phyloP scores from a whole-genome alignment of 2,329 filamentous ascomycete genomes.

The Gnomoniopsis sp. region DNA sequence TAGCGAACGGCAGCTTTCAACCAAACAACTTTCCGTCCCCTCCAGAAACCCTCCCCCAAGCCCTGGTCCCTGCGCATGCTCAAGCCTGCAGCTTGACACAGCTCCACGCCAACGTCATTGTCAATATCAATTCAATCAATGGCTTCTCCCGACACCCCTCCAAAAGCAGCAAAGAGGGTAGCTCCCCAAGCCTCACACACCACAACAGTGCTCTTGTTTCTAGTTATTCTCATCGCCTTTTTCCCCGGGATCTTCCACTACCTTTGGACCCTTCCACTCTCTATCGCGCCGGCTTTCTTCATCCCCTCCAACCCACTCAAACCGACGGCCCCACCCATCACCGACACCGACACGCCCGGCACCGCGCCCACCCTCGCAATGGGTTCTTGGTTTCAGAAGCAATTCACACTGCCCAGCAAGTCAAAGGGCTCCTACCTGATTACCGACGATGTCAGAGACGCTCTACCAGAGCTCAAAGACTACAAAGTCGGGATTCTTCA shows the following conservation, averaged over 20 bases:
- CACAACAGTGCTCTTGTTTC: conserved; percentile 42
- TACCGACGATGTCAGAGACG: conserved; percentile 68
- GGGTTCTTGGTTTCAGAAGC: conserved; percentile 81
- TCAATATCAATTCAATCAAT: neutral
- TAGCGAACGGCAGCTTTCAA: neutral
- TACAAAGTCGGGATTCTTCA: conserved; percentile 87
- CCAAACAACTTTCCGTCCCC: no score
- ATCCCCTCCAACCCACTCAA: conserved; percentile 23
- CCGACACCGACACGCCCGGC: conserved; percentile 18
- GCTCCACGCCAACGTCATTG: conserved; percentile 17
- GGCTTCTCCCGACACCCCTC: neutral
- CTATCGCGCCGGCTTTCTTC: conserved; percentile 27
- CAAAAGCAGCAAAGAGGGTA: neutral
- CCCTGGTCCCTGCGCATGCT: neutral
- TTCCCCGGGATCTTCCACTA: conserved; percentile 53
- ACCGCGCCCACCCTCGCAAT: conserved; percentile 33
- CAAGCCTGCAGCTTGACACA: no score
- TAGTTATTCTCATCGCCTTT: conserved; percentile 47
- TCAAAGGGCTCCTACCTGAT: conserved; percentile 86
- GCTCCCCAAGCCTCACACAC: conserved; percentile 19
- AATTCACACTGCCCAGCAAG: conserved; percentile 72
- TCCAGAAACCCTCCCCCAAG: no score
- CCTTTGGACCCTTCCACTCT: conserved; percentile 47
- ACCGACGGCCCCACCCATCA: conserved; percentile 27
- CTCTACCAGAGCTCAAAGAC: conserved; percentile 73